Base-by-base conservation (phyloP, 345 rosid genomes). In the Eucalyptus victrix region DNA sequence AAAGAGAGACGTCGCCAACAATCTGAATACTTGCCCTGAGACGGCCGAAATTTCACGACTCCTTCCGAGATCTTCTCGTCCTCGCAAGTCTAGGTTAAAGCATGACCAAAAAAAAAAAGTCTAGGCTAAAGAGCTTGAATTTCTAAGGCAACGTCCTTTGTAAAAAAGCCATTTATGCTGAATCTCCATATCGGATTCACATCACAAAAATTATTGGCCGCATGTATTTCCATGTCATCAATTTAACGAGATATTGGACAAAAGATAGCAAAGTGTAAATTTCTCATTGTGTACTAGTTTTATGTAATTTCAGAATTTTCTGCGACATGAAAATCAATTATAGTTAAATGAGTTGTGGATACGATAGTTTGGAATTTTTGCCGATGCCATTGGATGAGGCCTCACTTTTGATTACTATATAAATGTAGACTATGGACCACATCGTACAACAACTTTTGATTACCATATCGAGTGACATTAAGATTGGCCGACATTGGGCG, bases 221-320 rank as follows among this genome's bases (percentile, higher is more conserved):
- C 0, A 7, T 67, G 24, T 32, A 21, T 67, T 67, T 67, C 7
- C 80, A 32, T 2, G 12, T 32, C 23, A 18, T 18, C 21, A 67
- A 67, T 67, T 34, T 32, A 32, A 32, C 3, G 7, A 7, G 40
- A 32, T 4, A 4, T 67, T 17, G 1, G 2, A 32, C 4, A 21
- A 0, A 67, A 67, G 24, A 0, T 8, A 4, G 42, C 5, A 1
- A 8, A 32, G 42, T 18, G 42, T 67, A 67, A 67, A 67, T 67
- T 17, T 16, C 3, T 16, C 6, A 34, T 0, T 1, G 12, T 16
- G 19, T 4, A 32, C 6, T 9, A 8, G 4, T 65, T n/a, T 15
- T 15, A n/a, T 30, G 17, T 62, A n/a, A 30, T 30, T 62, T 62
- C 9, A n/a, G 5, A 2, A 8, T n/a, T 65, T 16, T n/a, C 0